Evolutionary conservation across 2,329 filamentous ascomycete species (phyloP), one percentile per base, ranked within the genome.

Genomic region (Botrytis squamosa): DNA sequence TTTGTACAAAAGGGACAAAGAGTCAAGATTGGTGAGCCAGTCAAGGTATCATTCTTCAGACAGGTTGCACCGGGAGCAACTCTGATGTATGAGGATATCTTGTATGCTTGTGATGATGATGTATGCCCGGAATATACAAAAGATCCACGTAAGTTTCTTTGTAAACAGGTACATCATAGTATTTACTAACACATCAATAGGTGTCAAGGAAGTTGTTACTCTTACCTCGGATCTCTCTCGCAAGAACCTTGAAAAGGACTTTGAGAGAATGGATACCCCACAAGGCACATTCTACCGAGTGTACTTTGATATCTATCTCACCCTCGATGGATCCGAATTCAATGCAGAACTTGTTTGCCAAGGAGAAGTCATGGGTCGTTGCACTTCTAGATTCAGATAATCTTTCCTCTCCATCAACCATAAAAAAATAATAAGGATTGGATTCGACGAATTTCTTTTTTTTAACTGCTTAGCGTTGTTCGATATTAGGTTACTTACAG

Each of bases 191-290:
- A 77, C 25, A 73, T 57, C 55, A 75, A 76, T 78, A 98, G 95
- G 95, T 78, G 98, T 98, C 89, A 98, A 98, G 88, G 96, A 98
- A 84, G 94, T 98, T 73, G 96, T 98, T 77, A 99, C 96, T 1
- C 90, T 99, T 69, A 98, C 96, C 2, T 98, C 95, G 2, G 96
- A 99, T 82, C 88, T 99, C 73, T 98, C 95, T 67, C 92, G 95
- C 79, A 99, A 98, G 88, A 98, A 98, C 82, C 91, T 99, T 20
- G 96, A 99, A 84, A 98, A 98, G 85, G 96, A 99, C 83, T 99
- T 99, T 81, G 96, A 99, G 85, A 91, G 96, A 81, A 98, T 98
- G 96, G 96, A 98, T 82, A 98, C 96, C 1, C 95, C 96, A 9
- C 95, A 99, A 83, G 96, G 96, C 76, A 97, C 93, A 5, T 97